These are phyloP conservation scores for Theobroma cacao DNA, from an alignment of 345 rosid species.

Conservation along the genomic window DNA sequence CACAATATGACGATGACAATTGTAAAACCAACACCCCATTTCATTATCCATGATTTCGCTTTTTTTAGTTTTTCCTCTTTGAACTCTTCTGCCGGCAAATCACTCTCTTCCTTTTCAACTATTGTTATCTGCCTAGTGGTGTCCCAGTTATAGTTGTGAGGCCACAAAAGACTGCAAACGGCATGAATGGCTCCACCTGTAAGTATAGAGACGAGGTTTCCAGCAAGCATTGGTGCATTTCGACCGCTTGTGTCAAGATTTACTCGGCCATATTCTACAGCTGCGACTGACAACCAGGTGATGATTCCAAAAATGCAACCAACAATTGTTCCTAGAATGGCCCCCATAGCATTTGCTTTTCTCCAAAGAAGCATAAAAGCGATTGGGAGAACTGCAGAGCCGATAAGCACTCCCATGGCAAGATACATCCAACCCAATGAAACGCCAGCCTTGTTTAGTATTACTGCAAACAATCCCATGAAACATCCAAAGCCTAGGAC, in stretches of 20 bases:
- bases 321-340: slow-evolving; percentile 58
- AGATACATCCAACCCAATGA: slow-evolving; percentile 97
- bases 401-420: slow-evolving; percentile 85
- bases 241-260: slow-evolving; percentile 74
- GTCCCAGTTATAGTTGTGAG: slow-evolving; percentile 82
- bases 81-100: slow-evolving; percentile 61
- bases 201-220: slow-evolving; percentile 75
- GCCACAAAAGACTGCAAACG: slow-evolving; percentile 56
- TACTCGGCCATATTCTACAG: slow-evolving; percentile 57
- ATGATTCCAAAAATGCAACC: slow-evolving; percentile 77
- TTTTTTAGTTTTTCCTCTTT: slow-evolving; percentile 65
- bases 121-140: slow-evolving; percentile 74
- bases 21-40: slow-evolving; percentile 83
- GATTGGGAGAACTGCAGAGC: slow-evolving; percentile 89
- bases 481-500: slow-evolving; percentile 86
- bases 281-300: slow-evolving; percentile 70
- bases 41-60: slow-evolving; percentile 81
- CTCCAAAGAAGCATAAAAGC: slow-evolving; percentile 93
- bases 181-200: slow-evolving; percentile 78
- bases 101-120: slow-evolving; percentile 61
- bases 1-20: slow-evolving; percentile 61
- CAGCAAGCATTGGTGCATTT: slow-evolving; percentile 89
- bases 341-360: slow-evolving; percentile 82
- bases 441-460: slow-evolving; percentile 84
- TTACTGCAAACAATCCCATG: slow-evolving; percentile 91